phyloP scores from a whole-genome alignment of 148 eudicot species.

The Diospyros lotus region DNA sequence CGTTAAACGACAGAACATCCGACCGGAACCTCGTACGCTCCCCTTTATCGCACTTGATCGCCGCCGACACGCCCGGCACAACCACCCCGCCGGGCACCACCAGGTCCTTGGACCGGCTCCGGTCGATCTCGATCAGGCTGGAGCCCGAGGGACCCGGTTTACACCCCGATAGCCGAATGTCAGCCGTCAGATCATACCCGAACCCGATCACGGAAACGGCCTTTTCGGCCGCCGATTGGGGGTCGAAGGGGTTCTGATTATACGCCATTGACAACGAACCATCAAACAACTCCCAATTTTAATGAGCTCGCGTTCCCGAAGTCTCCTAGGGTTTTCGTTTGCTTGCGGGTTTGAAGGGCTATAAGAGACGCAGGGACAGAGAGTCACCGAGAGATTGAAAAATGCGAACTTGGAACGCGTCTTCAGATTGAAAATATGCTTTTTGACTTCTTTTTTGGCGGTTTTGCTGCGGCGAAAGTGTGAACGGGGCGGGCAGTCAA shows the following conservation, averaged over 20 bases:
- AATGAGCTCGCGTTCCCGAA: neutral
- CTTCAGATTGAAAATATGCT: neutral
- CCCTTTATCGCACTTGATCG: constrained; percentile 90
- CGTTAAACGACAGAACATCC: constrained; percentile 72
- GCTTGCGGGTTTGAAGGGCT: neutral
- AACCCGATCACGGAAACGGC: constrained; percentile 78
- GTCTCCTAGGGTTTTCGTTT: constrained; percentile 9
- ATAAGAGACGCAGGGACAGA: neutral
- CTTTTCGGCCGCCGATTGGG: constrained; percentile 72
- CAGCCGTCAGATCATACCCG: constrained; percentile 66
- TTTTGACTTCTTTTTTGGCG: constrained; percentile 9
- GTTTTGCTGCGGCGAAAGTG: neutral
- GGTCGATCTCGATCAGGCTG: constrained; percentile 61
- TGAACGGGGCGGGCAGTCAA: constrained; percentile 11
- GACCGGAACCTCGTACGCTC: constrained; percentile 89
- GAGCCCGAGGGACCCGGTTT: constrained; percentile 61
- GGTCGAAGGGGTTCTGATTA: constrained; percentile 36
- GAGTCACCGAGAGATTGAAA: neutral
- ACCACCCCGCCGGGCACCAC: constrained; percentile 73
- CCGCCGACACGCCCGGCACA: constrained; percentile 41
- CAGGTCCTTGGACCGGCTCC: constrained; percentile 38
- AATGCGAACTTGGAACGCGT: neutral
- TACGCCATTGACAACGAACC: constrained; percentile 24
- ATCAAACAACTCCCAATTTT: no score
- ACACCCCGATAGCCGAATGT: constrained; percentile 66